Conservation (phyloP, 2,329 filamentous ascomycete species). For the Cytospora piceicola region DNA sequence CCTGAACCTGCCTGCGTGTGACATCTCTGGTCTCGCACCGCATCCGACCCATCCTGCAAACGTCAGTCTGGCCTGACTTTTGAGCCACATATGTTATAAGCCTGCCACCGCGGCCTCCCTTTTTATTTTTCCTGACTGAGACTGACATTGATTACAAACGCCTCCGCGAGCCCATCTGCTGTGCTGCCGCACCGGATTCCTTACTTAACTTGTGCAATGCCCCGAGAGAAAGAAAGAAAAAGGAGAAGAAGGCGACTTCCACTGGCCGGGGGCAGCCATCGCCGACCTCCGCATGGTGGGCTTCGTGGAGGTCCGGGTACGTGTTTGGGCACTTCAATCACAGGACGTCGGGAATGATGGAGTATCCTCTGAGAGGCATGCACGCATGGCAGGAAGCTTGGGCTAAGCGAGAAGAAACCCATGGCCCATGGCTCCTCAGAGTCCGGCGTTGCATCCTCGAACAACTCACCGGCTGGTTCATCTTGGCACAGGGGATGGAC, state of each 20-base stretch:
- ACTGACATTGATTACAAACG: background rate
- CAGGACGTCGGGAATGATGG: background rate
- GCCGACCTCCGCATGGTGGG: constrained; percentile 22
- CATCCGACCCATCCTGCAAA: background rate
- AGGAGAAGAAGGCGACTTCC: constrained; percentile 26
- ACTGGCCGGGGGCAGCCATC: constrained; percentile 5
- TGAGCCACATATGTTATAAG: background rate
- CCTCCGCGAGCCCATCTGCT: background rate
- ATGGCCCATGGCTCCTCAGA: background rate
- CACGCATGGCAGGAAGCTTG: background rate
- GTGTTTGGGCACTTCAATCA: background rate
- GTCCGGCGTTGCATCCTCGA: background rate
- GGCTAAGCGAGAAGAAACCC: no score
- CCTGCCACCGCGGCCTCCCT: background rate
- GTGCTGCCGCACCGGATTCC: constrained; percentile 21
- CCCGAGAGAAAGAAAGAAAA: background rate
- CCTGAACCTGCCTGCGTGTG: background rate
- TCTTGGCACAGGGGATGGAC: background rate
- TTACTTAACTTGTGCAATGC: constrained; percentile 2
- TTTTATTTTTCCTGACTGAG: constrained; percentile 6
- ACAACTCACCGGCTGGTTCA: background rate
- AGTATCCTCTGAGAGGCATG: background rate
- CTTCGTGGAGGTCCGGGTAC: constrained; percentile 11
- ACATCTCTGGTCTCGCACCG: background rate
- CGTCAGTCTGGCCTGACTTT: constrained; percentile 1